Conservation (phyloP, 495 filamentous ascomycete genomes). For the Annulohypoxylon nitens region DNA sequence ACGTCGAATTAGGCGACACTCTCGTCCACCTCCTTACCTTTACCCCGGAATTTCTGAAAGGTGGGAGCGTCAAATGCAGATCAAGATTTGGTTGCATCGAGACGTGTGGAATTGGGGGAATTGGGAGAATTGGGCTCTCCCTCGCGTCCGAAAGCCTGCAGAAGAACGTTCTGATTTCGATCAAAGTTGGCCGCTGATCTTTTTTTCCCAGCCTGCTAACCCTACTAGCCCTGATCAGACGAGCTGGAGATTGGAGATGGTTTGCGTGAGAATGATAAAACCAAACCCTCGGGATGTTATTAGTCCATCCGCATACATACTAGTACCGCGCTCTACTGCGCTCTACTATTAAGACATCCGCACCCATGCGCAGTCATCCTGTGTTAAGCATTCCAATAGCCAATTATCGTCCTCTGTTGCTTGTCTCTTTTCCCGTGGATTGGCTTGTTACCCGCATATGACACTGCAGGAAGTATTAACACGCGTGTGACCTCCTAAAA, state of each 20-base stretch:
- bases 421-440: conserved; percentile 26
- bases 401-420: conserved; percentile 27
- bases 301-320: conserved; percentile 18
- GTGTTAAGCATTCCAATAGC: conserved; percentile 33
- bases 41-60: conserved; percentile 36
- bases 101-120: conserved; percentile 21
- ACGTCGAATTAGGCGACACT: conserved; percentile 1
- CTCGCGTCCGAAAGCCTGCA: conserved; percentile 31
- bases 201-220: no score
- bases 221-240: conserved; percentile 27
- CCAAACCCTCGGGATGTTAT: conserved; percentile 38
- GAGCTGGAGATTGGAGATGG: conserved; percentile 16
- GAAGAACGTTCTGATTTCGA: conserved; percentile 28
- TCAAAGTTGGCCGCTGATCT: conserved; percentile 28
- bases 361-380: conserved; percentile 24
- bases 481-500: conserved; percentile 45
- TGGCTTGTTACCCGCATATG: conserved; percentile 45
- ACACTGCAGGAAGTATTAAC: conserved; percentile 34
- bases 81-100: conserved; percentile 44
- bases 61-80: conserved; percentile 16
- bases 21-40: not conserved
- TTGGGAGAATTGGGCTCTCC: conserved; percentile 4
- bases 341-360: conserved; percentile 29
- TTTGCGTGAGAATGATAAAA: conserved; percentile 38
- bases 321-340: not conserved